Conservation (phyloP, 169 alveolate species). For the Plasmodium sp. region DNA sequence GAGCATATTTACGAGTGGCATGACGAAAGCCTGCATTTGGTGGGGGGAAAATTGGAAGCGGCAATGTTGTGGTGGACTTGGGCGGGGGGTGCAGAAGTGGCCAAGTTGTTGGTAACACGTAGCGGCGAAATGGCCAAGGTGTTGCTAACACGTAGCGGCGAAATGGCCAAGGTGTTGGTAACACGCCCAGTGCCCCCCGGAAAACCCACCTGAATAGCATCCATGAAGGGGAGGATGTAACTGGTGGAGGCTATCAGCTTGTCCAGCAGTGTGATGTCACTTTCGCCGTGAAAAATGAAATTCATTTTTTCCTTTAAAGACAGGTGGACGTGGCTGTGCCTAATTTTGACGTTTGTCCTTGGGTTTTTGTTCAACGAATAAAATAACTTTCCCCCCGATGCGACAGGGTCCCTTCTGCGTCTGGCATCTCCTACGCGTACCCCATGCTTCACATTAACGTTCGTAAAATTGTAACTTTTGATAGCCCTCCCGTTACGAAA, state of each 20-base stretch:
- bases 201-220: slow-evolving; percentile 49
- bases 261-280: slow-evolving; percentile 28
- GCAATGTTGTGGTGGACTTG: neutral
- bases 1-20: slow-evolving; percentile 67
- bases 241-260: slow-evolving; percentile 42
- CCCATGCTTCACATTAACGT: neutral
- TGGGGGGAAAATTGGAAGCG: neutral
- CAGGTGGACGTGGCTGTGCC: neutral
- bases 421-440: neutral
- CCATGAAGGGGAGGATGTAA: slow-evolving; percentile 58
- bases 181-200: neutral
- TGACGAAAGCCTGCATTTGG: slow-evolving; percentile 42
- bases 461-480: neutral
- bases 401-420: neutral
- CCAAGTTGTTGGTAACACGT: neutral
- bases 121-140: neutral
- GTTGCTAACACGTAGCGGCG: neutral
- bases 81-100: neutral
- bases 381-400: neutral
- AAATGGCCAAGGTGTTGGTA: neutral
- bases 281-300: slow-evolving; percentile 66
- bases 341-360: neutral
- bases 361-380: slow-evolving; percentile 3
- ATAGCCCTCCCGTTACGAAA: neutral
- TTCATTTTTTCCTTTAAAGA: slow-evolving; percentile 20